Evolutionary conservation across 495 filamentous ascomycete species (phyloP), one percentile per base, ranked within the genome.

Genomic region (Aspergillus bridgeri): DNA sequence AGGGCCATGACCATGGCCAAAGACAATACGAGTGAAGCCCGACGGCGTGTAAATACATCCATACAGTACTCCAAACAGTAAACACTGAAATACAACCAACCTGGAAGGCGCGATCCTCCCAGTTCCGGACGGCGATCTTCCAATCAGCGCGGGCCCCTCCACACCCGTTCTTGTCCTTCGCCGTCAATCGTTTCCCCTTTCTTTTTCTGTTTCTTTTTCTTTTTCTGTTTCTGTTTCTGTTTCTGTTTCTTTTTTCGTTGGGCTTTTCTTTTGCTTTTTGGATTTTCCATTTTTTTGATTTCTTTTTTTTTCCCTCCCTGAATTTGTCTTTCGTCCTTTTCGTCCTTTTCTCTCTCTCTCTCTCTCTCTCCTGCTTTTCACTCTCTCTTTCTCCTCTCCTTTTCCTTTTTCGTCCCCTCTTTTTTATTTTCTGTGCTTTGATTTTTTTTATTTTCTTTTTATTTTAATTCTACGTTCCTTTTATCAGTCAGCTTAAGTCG

Each of bases 331-430:
- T 52, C 44, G 64, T 52, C 58, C 54, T 65, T 51, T 62, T 51
- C 59, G 50, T 60, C 60, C 33, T 48, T 53, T 58, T 60, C 46
- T 57, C 48, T 44, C 56, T 48, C 56, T 22, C 60, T 45, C 48
- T 58, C 56, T 60, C 54, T 57, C 61, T 66, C 62, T 58, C 58
- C 68, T 61, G 13, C 65, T 64, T 65, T 18, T 42, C 55, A 42
- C 54, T 29, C 57, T 55, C 53, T 61, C 55, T 58, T 51, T 58
- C 27, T 61, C 48, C 48, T 58, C 56, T 60, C 54, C 59, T 63
- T 66, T 64, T 58, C 58, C 68, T 61, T 13, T 66, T 64, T 65
- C 20, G 46, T 57, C 45, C 54, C 42, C 57, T 55, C 53, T 61
- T 57, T 58, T 51, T 58, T 46, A 44, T 54, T 48, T 48, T 58